Percentiles rank a stretch among this genome's conserved stretches.
Evolutionary conservation across 176 grass and related monocot genomes (phyloP).

Genomic region (Olyra latifolia): DNA sequence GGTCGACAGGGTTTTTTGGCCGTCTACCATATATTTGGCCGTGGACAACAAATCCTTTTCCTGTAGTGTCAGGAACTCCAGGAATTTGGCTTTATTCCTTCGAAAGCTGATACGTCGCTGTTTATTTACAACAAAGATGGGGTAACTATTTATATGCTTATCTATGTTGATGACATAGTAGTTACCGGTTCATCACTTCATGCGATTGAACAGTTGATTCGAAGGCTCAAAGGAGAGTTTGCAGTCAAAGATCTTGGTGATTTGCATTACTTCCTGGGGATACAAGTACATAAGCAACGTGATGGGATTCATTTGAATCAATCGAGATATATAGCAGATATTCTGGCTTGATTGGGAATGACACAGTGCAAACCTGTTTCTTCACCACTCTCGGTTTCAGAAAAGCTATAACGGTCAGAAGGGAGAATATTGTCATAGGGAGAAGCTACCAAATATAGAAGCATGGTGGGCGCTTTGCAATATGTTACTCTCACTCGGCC

Average conservation of each 20-base stretch:
- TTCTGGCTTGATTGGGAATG: neutral
- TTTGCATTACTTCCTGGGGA: neutral
- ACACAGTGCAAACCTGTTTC: too few relatives aligned
- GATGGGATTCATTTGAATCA: neutral
- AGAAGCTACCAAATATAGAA: too few relatives aligned
- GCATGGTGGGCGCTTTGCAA: too few relatives aligned
- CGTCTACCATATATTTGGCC: too few relatives aligned
- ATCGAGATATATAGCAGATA: neutral
- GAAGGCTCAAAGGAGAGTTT: neutral
- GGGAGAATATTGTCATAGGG: too few relatives aligned
- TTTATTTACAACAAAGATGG: neutral
- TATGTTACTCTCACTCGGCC: too few relatives aligned
- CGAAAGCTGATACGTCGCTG: neutral
- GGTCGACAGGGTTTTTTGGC: too few relatives aligned
- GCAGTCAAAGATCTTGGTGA: neutral
- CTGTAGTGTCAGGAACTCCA: neutral
- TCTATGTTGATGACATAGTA: neutral
- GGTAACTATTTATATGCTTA: neutral
- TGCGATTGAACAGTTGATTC: too few relatives aligned
- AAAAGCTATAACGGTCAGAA: too few relatives aligned
- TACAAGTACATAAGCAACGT: neutral
- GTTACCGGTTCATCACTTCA: neutral
- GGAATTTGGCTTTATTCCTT: neutral
- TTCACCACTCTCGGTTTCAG: too few relatives aligned
- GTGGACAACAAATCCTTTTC: too few relatives aligned